phyloP scores from a whole-genome alignment of 2,329 filamentous ascomycete genomes.

The Coniella vitis region DNA sequence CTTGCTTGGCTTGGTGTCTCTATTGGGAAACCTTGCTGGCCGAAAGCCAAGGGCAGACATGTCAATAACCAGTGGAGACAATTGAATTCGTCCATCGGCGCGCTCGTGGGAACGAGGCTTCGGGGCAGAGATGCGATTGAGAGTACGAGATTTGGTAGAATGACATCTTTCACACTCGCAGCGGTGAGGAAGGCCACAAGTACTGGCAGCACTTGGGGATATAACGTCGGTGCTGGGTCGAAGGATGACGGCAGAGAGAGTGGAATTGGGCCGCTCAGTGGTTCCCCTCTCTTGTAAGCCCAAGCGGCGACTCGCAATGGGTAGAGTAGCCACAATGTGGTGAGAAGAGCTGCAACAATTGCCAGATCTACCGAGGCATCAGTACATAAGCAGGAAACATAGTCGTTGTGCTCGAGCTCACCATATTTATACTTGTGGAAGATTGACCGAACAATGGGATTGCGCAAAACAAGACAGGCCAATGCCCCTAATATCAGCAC shows the following conservation, averaged over 20 bases:
- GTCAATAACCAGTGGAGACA: conserved; percentile 74
- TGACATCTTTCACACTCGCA: conserved; percentile 48
- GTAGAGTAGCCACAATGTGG: conserved; percentile 43
- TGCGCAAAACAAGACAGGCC: conserved; percentile 40
- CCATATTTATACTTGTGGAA: conserved; percentile 43
- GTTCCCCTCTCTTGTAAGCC: conserved; percentile 33
- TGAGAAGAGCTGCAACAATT: conserved; percentile 29
- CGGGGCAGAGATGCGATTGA: conserved; percentile 71
- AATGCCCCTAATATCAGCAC: conserved; percentile 43
- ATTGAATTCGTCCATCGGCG: conserved; percentile 51
- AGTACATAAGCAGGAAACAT: background rate
- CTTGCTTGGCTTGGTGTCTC: conserved; percentile 18
- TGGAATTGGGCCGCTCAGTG: conserved; percentile 23
- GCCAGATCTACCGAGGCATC: conserved; percentile 34
- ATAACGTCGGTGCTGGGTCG: conserved; percentile 86
- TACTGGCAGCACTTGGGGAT: conserved; percentile 70
- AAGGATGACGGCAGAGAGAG: conserved; percentile 65
- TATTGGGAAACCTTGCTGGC: conserved; percentile 23
- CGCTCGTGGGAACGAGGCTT: conserved; percentile 60
- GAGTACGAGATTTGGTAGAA: conserved; percentile 78
- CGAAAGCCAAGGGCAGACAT: conserved; percentile 57
- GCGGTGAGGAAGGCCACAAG: conserved; percentile 71
- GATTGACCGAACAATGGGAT: conserved; percentile 39
- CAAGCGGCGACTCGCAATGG: conserved; percentile 51
- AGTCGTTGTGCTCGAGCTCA: conserved; percentile 23